Base-by-base conservation (phyloP, 352 stramenopile genomes). In the Pythium guiyangense region DNA sequence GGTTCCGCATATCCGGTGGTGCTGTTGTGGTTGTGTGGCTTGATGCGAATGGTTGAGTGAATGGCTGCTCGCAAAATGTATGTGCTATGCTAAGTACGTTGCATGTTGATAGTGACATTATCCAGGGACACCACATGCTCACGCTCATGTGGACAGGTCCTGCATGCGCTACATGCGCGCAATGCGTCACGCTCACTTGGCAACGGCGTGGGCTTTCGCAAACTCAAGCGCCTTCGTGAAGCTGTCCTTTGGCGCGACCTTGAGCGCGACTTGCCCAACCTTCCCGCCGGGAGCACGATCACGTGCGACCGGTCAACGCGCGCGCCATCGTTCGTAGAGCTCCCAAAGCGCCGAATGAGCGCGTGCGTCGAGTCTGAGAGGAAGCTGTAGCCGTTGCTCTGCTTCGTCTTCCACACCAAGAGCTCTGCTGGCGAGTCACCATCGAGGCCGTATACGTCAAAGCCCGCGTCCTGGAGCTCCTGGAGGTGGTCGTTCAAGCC, bases 401-500 rank as follows among this genome's bases (percentile, higher is more conserved):
- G 81, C 71, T 80, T 81, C 45, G 79, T 62, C 63, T 92, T 92
- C 86, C 84, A 95, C 55, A 70, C 71, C 34, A 70, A 62, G 22
- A 94, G 69, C 58, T 91, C 77, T 14, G 59, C 66, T 0, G 86
- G 82, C 15, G 74, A 73, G 64, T 95, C 86, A 1, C 62, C 81
- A 40, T 81, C 84, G 20, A 94, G 69, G 2, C 79, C 84, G 68
- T 85, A 95, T 37, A 94, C 82, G 49, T 92, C 77, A 54, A 88
- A 95, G 35, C 84, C 86, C 0, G 79, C 79, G 25, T 71, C 71
- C 51, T 79, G 86, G 60, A 95, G 89, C 53, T 76, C 67, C 48
- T 84, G 71, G 43, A 92, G 65, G 66, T 92, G 77, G 69, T 92
- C 79, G 60, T 92, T 92, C 68, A 90, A 95, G 20, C 83, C 84